phyloP scores from a whole-genome alignment of 768 basidiomycete genomes.

The Rhodosporidiobolus odoratus region DNA sequence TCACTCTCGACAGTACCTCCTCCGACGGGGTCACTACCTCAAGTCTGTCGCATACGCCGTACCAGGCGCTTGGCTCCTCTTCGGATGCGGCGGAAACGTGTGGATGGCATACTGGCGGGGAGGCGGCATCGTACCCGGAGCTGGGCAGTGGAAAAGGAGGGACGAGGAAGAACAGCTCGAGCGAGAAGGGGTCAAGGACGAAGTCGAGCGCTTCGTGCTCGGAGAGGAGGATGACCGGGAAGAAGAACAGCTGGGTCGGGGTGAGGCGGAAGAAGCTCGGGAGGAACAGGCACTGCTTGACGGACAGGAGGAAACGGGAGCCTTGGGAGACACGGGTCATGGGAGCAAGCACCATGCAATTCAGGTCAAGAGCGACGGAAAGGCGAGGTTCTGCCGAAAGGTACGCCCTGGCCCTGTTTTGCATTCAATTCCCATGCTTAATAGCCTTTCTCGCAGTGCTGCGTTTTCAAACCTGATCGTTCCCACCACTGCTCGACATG shows the following conservation, averaged over 20 bases:
- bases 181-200: neutral
- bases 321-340: neutral
- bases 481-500: conserved; percentile 38
- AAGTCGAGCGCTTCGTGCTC: neutral
- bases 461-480: conserved; percentile 31
- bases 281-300: neutral
- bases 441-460: conserved; percentile 9
- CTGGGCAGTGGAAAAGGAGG: neutral
- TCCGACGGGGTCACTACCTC: neutral
- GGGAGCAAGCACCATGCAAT: too few relatives aligned
- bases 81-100: conserved; percentile 7
- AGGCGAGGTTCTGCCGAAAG: conserved; percentile 28
- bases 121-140: conserved; percentile 8
- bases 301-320: neutral
- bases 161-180: conserved; percentile 8
- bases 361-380: conserved; percentile 35
- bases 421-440: neutral
- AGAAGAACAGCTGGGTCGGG: neutral
- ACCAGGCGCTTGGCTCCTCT: neutral
- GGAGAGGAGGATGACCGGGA: neutral
- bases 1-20: conserved; percentile 1
- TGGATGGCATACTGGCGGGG: conserved; percentile 17
- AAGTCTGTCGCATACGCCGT: neutral
- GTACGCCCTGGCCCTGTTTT: neutral
- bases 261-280: neutral